Conservation (phyloP, 2,329 filamentous ascomycete species). For the Chrysoporthe deuterocubensis region DNA sequence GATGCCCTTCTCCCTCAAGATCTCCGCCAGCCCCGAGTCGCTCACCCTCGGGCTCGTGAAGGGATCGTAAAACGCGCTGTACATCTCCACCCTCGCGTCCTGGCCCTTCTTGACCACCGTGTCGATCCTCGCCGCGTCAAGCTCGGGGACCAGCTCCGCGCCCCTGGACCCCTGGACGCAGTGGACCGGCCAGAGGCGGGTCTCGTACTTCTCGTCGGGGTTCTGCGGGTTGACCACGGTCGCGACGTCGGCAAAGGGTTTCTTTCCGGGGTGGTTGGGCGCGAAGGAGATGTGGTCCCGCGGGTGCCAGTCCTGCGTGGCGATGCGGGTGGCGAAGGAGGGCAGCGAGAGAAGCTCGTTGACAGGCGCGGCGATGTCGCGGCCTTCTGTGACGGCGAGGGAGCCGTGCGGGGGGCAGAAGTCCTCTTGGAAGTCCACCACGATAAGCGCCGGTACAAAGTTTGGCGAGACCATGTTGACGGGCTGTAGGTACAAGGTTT, state of each 20-base stretch:
- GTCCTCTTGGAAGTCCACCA: constrained; percentile 92
- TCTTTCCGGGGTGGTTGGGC: constrained; percentile 70
- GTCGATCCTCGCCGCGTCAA: constrained; percentile 66
- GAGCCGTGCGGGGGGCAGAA: constrained; percentile 87
- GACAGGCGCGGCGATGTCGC: constrained; percentile 69
- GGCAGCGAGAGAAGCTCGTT: constrained; percentile 75
- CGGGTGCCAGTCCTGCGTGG: constrained; percentile 94
- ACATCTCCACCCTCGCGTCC: constrained; percentile 82
- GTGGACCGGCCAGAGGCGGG: constrained; percentile 86
- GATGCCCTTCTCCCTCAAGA: constrained; percentile 61
- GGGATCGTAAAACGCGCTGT: constrained; percentile 86
- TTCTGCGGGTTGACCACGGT: constrained; percentile 71
- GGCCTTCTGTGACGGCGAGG: constrained; percentile 78
- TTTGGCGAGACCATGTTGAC: constrained; percentile 13
- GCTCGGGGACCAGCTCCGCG: constrained; percentile 72
- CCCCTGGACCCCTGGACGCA: constrained; percentile 79
- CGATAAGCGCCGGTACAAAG: constrained; percentile 61
- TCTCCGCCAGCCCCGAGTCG: constrained; percentile 65
- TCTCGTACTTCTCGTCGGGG: constrained; percentile 63
- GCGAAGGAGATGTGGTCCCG: constrained; percentile 85
- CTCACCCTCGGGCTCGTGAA: constrained; percentile 65
- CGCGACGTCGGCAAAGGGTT: constrained; percentile 68
- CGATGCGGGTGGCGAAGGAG: constrained; percentile 74
- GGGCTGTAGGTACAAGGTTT: no score
- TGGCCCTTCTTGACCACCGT: constrained; percentile 77